Conservation (phyloP, 768 basidiomycete genomes). For the Mycena maculata region DNA sequence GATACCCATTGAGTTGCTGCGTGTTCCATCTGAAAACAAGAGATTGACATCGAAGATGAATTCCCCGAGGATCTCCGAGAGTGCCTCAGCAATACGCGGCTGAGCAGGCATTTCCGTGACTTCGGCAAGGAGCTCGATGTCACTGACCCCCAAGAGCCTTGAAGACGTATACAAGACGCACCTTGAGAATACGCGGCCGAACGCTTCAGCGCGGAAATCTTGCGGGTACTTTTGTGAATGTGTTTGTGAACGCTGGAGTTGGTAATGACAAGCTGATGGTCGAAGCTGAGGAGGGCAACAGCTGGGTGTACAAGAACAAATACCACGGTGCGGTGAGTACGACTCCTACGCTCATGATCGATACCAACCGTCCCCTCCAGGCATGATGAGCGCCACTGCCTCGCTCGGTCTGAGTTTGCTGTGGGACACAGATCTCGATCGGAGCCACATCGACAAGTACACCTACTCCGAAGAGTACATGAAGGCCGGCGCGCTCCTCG, state of each 20-base stretch:
- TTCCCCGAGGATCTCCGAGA: constrained; percentile 86
- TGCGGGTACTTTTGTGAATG: constrained; percentile 98
- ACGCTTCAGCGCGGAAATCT: constrained; percentile 88
- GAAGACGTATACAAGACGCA: constrained; percentile 99
- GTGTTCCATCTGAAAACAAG: constrained; percentile 65
- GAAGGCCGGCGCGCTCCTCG: constrained; percentile 96
- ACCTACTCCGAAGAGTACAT: constrained; percentile 98
- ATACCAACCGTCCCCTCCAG: constrained; percentile 49
- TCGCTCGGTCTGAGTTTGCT: constrained; percentile 92
- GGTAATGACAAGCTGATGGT: constrained; percentile 99
- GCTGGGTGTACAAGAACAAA: constrained; percentile 99
- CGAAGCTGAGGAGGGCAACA: constrained; percentile 93
- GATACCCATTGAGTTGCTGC: constrained; percentile 90
- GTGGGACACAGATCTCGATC: constrained; percentile 96
- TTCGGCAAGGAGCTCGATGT: constrained; percentile 97
- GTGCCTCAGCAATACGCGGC: constrained; percentile 85
- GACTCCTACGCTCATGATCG: background rate
- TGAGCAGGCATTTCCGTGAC: constrained; percentile 86
- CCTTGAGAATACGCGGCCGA: constrained; percentile 86
- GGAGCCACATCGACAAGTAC: constrained; percentile 96
- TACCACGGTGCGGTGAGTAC: constrained; percentile 79
- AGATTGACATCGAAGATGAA: constrained; percentile 69
- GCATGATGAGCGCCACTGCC: constrained; percentile 97
- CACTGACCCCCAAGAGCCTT: constrained; percentile 85
- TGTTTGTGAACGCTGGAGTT: constrained; percentile 98